Evolutionary conservation across 2,329 filamentous ascomycete genomes (phyloP), one percentile per base, ranked within the genome.

Genomic region (Bertia moriformis): DNA sequence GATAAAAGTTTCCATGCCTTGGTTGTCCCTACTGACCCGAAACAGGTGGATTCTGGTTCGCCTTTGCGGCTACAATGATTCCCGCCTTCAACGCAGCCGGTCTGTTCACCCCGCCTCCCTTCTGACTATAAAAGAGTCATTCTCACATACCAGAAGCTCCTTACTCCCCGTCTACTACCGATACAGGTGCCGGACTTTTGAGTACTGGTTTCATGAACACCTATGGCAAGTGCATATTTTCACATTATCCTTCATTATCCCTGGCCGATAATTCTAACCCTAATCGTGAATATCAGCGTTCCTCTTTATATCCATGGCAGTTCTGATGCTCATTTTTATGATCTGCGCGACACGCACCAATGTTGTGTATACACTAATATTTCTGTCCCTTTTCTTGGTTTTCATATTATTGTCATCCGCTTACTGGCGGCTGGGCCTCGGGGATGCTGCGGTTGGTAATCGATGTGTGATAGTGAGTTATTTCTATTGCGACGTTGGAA

Each of bases 21-120:
- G 7, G 7, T 27, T 27, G 22, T 27, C 22, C 7, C 22, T 27
- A 27, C 7, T 29, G 24, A 29, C 10, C 24, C 24, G 24, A 29
- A 29, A 12, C 15, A 35, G 32, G 32, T 18, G 32, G 12, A 35
- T 35, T 35, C 15, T 35, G 32, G 32, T 35, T 35, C 15, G 32
- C 32, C 15, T 35, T 35, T 15, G 32, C 12, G 10, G 12, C 12
- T 7, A 35, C 32, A 13, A 35, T 35, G 32, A 35, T 18, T 14
- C 32, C 32, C 12, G 32, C 32, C 7, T 35, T 35, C 32, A 35
- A 35, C 32, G 32, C 32, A 13, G 32, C 32, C 7, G 32, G 32
- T 35, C 7, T 12, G 32, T 35, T 7, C 10, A 7, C 10, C 32
- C 17, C 7, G 10, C 15, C 32, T 7, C 15, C 10, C 10, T 10